Conservation (phyloP, 805 yeast genomes). For the Blastobotrys robertii region DNA sequence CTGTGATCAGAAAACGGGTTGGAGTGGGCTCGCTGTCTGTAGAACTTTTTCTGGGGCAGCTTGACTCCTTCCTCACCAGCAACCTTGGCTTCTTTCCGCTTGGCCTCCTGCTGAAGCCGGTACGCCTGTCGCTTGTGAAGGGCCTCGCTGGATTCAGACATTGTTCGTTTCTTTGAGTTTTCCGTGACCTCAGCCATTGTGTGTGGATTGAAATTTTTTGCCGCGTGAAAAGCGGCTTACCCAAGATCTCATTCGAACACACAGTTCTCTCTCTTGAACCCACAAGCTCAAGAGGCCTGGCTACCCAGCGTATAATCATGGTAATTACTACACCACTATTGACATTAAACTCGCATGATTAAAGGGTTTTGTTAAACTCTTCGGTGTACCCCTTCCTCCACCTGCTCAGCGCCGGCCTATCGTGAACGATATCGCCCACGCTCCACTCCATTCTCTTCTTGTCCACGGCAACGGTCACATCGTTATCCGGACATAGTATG, state of each 20-base stretch:
- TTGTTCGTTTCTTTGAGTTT: not conserved
- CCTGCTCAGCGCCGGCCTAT: slow-evolving; percentile 19
- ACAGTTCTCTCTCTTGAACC: too few species aligned
- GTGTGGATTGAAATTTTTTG: too few species aligned
- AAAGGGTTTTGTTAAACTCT: too few species aligned
- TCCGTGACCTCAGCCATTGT: too few species aligned
- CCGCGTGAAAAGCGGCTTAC: too few species aligned
- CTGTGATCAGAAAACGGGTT: slow-evolving; percentile 95
- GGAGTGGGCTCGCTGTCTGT: slow-evolving; percentile 95
- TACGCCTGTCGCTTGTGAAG: slow-evolving; percentile 27
- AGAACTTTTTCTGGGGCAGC: slow-evolving; percentile 68
- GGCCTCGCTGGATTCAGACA: not conserved
- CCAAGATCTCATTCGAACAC: too few species aligned
- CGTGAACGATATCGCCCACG: slow-evolving; percentile 13
- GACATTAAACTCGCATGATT: too few species aligned
- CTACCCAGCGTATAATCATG: too few species aligned
- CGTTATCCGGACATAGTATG: slow-evolving; percentile 22
- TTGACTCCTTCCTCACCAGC: slow-evolving; percentile 30
- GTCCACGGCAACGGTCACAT: slow-evolving; percentile 17
- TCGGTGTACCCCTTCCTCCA: slow-evolving; percentile 11
- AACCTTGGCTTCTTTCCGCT: slow-evolving; percentile 36
- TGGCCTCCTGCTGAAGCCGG: slow-evolving; percentile 38
- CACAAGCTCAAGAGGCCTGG: too few species aligned
- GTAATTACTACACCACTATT: too few species aligned
- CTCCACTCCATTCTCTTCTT: slow-evolving; percentile 19